Conservation (phyloP, 2,329 filamentous ascomycete genomes). For the Chaetothyriales sp. region DNA sequence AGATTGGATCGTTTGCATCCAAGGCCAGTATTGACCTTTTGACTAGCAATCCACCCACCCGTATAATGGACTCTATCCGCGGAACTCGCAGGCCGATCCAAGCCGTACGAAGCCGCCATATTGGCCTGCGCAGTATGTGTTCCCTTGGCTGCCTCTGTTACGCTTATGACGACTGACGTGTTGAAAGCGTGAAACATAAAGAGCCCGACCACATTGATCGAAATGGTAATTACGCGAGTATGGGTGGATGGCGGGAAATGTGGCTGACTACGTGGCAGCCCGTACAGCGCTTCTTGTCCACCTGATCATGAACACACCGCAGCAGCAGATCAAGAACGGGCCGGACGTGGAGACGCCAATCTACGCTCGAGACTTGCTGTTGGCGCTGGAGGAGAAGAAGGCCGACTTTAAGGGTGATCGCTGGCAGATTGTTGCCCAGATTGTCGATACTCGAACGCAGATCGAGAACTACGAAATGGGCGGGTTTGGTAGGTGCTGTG, state of each 20-base stretch:
- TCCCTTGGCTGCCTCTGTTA: constrained; percentile 23
- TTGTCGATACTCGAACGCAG: constrained; percentile 11
- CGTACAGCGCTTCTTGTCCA: constrained; percentile 17
- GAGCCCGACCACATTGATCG: constrained; percentile 37
- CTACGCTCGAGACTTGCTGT: constrained; percentile 10
- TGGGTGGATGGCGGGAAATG: background rate
- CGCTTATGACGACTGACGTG: constrained; percentile 22
- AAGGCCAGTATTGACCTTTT: background rate
- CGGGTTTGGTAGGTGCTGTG: constrained; percentile 13
- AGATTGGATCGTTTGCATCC: background rate
- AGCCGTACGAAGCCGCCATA: constrained; percentile 32
- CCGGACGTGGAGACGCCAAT: constrained; percentile 4
- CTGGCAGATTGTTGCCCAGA: constrained; percentile 14
- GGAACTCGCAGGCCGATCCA: constrained; percentile 28
- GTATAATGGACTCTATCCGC: constrained; percentile 34
- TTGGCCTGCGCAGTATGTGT: constrained; percentile 15
- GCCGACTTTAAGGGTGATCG: constrained; percentile 11
- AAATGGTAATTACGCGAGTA: constrained; percentile 29
- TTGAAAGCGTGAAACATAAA: constrained; percentile 27
- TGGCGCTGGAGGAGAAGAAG: constrained; percentile 14
- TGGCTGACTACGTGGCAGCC: constrained; percentile 12
- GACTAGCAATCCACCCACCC: constrained; percentile 32
- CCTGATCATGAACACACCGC: constrained; percentile 16
- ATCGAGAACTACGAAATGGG: constrained; percentile 15
- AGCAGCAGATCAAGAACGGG: constrained; percentile 5